Evolutionary conservation across 768 basidiomycete species (phyloP).

Genomic region (Boletus reticuloceps): DNA sequence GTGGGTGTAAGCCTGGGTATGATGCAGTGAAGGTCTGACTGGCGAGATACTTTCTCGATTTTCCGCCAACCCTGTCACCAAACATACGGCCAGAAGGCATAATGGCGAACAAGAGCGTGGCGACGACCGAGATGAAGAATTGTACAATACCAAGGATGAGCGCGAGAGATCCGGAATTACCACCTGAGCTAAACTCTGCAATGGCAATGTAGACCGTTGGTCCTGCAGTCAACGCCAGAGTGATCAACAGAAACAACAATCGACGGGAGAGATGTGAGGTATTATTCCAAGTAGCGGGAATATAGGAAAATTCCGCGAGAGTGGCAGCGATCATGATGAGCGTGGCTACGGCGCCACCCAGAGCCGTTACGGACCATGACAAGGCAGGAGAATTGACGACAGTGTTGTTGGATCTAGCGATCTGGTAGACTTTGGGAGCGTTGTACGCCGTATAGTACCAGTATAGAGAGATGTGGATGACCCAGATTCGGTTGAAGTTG

Average conservation of each 20-base stretch:
- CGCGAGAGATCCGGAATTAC: conserved; percentile 66
- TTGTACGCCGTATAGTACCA: conserved; percentile 97
- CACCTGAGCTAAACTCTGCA: conserved; percentile 58
- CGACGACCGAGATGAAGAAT: conserved; percentile 88
- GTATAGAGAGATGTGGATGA: conserved; percentile 91
- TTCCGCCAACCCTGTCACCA: conserved; percentile 94
- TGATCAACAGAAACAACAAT: conserved; percentile 84
- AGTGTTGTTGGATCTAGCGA: conserved; percentile 30
- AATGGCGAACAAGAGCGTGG: conserved; percentile 83
- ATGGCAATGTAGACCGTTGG: conserved; percentile 95
- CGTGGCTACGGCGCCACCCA: conserved; percentile 95
- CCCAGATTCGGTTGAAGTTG: conserved; percentile 99
- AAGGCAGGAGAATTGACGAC: conserved; percentile 68
- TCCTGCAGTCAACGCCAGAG: conserved; percentile 86
- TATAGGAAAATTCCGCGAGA: conserved; percentile 92
- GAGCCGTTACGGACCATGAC: conserved; percentile 89
- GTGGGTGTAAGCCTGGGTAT: conserved; percentile 68
- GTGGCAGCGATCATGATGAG: conserved; percentile 96
- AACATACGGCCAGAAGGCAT: conserved; percentile 99
- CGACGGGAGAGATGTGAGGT: conserved; percentile 94
- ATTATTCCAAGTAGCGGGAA: conserved; percentile 99
- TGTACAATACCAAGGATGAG: conserved; percentile 95
- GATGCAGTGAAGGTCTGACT: conserved; percentile 98
- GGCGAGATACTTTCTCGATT: conserved; percentile 94
- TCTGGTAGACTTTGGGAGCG: conserved; percentile 79